Conservation (phyloP, 192 early-diverging fungal genomes). For the Backusella macrospora region DNA sequence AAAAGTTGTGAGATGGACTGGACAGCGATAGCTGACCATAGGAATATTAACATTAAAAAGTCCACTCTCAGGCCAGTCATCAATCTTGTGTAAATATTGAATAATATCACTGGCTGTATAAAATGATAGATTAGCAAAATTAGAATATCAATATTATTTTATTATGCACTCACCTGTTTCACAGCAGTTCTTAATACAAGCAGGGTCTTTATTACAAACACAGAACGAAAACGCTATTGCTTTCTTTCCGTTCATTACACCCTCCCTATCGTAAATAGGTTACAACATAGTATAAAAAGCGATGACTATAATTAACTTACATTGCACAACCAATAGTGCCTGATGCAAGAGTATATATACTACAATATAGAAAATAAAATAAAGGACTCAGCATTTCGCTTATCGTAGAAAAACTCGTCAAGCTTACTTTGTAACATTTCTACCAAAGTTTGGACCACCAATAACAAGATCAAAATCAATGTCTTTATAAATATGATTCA, state of each 20-base stretch:
- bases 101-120: constrained; percentile 33
- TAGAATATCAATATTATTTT: background rate
- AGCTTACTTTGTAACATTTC: constrained; percentile 39
- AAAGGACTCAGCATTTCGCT: background rate
- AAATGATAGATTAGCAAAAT: background rate
- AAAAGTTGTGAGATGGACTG: constrained; percentile 32
- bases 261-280: constrained; percentile 29
- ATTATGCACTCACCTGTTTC: constrained; percentile 25
- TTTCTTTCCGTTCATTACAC: constrained; percentile 39
- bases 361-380: background rate
- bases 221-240: constrained; percentile 45
- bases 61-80: constrained; percentile 36
- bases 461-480: constrained; percentile 47
- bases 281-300: background rate
- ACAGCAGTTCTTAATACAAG: constrained; percentile 20
- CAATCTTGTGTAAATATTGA: constrained; percentile 17
- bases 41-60: constrained; percentile 51
- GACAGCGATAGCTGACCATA: constrained; percentile 33
- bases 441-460: constrained; percentile 48
- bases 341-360: constrained; percentile 44
- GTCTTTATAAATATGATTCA: constrained; percentile 40
- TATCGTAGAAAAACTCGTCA: background rate
- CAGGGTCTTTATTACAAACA: constrained; percentile 30
- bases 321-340: constrained; percentile 51
- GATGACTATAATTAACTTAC: constrained; percentile 4